phyloP scores from a whole-genome alignment of 1,284 basidiomycete species.

The Leucoagaricus sp. region DNA sequence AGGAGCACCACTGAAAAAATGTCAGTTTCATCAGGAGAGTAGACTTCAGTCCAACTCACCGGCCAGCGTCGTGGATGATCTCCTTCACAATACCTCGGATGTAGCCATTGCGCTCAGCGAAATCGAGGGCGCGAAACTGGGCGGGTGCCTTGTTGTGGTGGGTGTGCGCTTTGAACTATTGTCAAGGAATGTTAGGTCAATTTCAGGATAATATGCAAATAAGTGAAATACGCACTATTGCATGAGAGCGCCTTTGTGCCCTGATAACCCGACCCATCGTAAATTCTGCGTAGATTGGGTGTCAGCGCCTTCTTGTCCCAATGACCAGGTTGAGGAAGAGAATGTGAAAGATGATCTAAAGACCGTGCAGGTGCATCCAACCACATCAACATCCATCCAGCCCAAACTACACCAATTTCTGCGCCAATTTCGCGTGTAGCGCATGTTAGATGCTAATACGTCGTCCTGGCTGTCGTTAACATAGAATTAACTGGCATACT shows the following conservation, averaged over 20 bases:
- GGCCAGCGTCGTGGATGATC: conserved; percentile 99
- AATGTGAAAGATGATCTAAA: not conserved
- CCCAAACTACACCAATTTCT: conserved; percentile 13
- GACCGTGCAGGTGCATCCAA: conserved; percentile 16
- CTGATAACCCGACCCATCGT: conserved; percentile 86
- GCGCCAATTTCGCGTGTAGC: too few relatives aligned
- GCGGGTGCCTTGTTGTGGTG: conserved; percentile 96
- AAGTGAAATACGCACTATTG: conserved; percentile 74
- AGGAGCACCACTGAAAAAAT: conserved; percentile 84
- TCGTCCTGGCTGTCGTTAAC: not conserved
- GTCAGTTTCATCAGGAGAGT: conserved; percentile 6
- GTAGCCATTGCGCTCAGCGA: conserved; percentile 98
- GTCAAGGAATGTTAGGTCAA: not conserved
- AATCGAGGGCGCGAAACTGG: conserved; percentile 94
- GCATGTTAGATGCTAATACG: too few relatives aligned
- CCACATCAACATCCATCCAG: conserved; percentile 19
- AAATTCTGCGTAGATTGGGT: conserved; percentile 42
- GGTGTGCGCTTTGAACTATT: conserved; percentile 92
- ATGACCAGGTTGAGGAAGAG: not conserved
- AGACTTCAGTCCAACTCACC: conserved; percentile 60
- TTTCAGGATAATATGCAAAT: not conserved
- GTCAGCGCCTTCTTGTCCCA: conserved; percentile 33
- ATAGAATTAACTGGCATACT: conserved; percentile 31
- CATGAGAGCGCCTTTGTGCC: conserved; percentile 84
- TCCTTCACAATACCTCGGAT: conserved; percentile 98